Evolutionary conservation across 2,329 filamentous ascomycete species (phyloP), one percentile per base, ranked within the genome.

Genomic region (Sporothrix humicola): DNA sequence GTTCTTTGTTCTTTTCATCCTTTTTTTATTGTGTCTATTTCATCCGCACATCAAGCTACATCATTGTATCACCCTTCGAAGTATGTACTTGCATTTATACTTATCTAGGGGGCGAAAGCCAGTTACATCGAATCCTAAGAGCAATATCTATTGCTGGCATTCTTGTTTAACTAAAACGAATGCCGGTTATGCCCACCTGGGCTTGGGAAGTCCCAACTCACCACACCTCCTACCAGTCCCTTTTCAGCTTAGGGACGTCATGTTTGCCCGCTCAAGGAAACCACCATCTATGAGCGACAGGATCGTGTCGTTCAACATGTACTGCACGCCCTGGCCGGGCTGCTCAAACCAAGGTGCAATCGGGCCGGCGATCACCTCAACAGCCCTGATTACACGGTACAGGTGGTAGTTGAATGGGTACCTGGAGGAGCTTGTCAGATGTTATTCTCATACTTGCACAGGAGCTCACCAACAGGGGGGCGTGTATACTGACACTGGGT

Each of bases 261-360:
- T n/a, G 65, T 81, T 78, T 50, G 80, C 78, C 20, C 79, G 76
- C 68, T 78, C 77, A 69, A 84, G 72, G 70, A 77, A 81, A 0
- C 82, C 81, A 0, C 75, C 76, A 5, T 76, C 74, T n/a, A 84
- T 68, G 73, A 85, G 75, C 2, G 73, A 74, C 44, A 77, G 68
- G 2, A 85, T 79, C 58, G 76, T 80, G 3, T 72, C 73, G 10
- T 76, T 79, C 31, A 78, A 63, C 75, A 74, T 73, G 61, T 79
- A 79, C 76, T 79, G 80, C 59, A 84, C 77, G 50, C 85, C 85
- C 52, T 85, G 80, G 0, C 86, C 86, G 0, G 84, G 84, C 79
- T 87, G 85, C 9, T 84, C 84, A 73, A 87, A 87, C 84, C 83
- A 87, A 9, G 83, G 81, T 1, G 83, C 82, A 74, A 87, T 85